Conservation (phyloP, 2,329 filamentous ascomycete genomes). For the Aspergillus japonicus region DNA sequence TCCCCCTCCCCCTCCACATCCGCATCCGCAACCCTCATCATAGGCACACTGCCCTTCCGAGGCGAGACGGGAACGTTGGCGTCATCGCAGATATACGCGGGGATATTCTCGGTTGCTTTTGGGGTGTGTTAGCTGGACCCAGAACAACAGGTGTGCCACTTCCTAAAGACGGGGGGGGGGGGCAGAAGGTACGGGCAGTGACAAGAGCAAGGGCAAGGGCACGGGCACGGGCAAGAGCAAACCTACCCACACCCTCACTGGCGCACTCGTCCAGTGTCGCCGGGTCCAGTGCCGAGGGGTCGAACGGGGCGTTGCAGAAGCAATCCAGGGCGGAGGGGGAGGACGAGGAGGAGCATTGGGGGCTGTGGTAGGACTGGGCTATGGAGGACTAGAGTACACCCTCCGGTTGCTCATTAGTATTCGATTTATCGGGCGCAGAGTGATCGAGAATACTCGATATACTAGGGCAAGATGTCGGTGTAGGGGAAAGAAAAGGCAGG, state of each 20-base stretch:
- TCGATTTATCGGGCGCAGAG: neutral
- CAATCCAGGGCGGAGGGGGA: conserved; percentile 15
- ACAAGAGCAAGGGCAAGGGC: too few relatives aligned
- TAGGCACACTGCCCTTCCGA: conserved; percentile 9
- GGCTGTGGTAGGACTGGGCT: conserved; percentile 1
- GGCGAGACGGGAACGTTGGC: conserved; percentile 7
- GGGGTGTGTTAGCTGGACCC: too few relatives aligned
- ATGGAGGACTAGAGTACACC: conserved; percentile 8
- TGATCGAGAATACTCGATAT: neutral
- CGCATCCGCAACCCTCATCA: neutral
- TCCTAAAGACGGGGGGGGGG: too few relatives aligned
- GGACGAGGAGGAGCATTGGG: conserved; percentile 12
- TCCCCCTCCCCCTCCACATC: neutral
- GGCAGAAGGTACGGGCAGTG: too few relatives aligned
- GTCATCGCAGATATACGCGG: conserved; percentile 14
- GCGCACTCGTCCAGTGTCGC: conserved; percentile 4
- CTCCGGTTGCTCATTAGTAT: neutral
- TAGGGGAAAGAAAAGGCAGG: neutral
- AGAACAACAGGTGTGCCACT: too few relatives aligned
- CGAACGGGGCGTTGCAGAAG: conserved; percentile 12
- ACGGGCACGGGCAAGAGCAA: too few relatives aligned
- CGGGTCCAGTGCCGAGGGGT: neutral
- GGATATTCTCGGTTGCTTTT: conserved; percentile 9
- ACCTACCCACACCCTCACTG: conserved; percentile 13
- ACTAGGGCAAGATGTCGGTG: too few relatives aligned